These are phyloP conservation scores for Trametes villosa DNA, from an alignment of 768 basidiomycete species.

Conservation along the genomic window DNA sequence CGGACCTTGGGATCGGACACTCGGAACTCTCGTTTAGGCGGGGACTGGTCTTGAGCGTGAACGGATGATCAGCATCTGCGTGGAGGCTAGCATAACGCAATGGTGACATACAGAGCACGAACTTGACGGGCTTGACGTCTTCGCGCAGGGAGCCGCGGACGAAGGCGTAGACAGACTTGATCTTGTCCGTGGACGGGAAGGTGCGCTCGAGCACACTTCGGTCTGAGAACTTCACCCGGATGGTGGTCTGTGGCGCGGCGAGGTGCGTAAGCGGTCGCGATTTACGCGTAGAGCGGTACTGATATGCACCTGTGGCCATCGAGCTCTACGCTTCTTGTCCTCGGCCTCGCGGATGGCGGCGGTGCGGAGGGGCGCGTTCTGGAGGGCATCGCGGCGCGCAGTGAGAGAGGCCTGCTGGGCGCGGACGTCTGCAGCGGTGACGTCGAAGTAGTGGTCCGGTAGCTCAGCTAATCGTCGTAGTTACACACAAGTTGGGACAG, in stretches of 20 bases:
- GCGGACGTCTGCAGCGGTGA: constrained; percentile 71
- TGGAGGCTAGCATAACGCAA: background rate
- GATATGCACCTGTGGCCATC: constrained; percentile 71
- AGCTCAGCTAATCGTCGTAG: constrained; percentile 46
- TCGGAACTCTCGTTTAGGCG: constrained; percentile 82
- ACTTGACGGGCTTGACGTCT: constrained; percentile 79
- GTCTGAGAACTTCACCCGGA: constrained; percentile 82
- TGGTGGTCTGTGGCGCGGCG: constrained; percentile 61
- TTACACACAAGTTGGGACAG: background rate
- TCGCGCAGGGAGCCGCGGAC: constrained; percentile 72
- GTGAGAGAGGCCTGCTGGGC: constrained; percentile 65
- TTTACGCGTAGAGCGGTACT: background rate
- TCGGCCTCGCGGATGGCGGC: constrained; percentile 65
- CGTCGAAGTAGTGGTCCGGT: constrained; percentile 76
- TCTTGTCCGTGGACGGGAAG: constrained; percentile 80
- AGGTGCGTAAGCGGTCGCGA: background rate
- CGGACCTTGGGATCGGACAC: constrained; percentile 77
- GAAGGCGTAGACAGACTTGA: constrained; percentile 83
- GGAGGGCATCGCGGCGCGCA: constrained; percentile 63
- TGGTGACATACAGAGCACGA: constrained; percentile 72
- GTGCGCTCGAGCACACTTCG: constrained; percentile 78
- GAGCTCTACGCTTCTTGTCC: constrained; percentile 59
- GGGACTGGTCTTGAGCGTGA: constrained; percentile 64
- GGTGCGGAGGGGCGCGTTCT: constrained; percentile 72
- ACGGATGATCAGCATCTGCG: background rate